Base-by-base conservation (phyloP, 2,329 filamentous ascomycete genomes). In the Aspergillus sp. region DNA sequence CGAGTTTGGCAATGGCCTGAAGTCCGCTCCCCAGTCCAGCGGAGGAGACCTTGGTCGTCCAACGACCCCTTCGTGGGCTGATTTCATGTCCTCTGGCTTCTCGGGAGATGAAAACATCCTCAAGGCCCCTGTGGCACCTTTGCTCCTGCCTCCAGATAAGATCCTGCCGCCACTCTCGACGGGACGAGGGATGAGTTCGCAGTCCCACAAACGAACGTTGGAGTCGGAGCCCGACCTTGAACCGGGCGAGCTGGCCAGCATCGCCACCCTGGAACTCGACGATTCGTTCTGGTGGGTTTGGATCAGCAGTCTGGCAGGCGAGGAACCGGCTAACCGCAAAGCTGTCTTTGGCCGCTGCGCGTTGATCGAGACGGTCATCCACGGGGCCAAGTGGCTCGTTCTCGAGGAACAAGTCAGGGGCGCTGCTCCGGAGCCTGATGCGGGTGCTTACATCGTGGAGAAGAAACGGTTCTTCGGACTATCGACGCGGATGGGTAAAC, bases 271-370 rank as follows among this genome's bases (percentile, higher is more conserved):
- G 49, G 85, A 93, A 53, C 76, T 98, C 4, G 93, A 98, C 59
- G 91, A 97, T 65, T 86, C 90, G 1, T 98, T 98, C 68, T 98
- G 93, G 93, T 97, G 93, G 91, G 93, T 97, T 3, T 98, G 93
- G 93, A 97, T 98, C 78, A 94, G 83, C 58, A 97, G 91, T 75
- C 74, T 98, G 60, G 90, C 91, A 1, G 86, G 84, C 0, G 93
- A 98, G 61, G 93, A 98, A 71, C 87, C 90, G 0, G 70, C 83
- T 0, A 79, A 85, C 42, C 83, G 93, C 51, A 98, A 98, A 66
- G 85, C 90, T 5, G 89, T 90, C 0, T 98, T 98, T 65, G 93
- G 93, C 33, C 81, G 93, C 53, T 98, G 93, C 62, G 89, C 93
- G 17, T 78, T 98, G 35, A 80, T 97, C 41, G 93, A 98, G 67